These are phyloP conservation scores for Talaromyces sp. DNA, from an alignment of 2,329 filamentous ascomycete genomes.

Conservation along the genomic window DNA sequence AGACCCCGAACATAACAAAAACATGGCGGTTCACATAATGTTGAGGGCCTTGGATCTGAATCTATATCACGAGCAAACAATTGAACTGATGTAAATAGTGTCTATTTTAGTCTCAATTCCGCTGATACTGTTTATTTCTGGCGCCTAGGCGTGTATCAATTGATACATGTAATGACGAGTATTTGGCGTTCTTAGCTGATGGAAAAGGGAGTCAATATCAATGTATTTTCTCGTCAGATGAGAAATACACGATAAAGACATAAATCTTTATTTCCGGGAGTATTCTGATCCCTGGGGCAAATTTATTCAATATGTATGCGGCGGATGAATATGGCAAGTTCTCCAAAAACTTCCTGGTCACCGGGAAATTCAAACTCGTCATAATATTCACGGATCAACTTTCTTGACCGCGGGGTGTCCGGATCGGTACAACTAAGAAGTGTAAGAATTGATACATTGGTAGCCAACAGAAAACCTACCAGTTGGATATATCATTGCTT, in stretches of 20 bases:
- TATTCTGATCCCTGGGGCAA: neutral
- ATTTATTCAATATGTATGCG: constrained; percentile 49
- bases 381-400: neutral
- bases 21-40: neutral
- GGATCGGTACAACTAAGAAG: constrained; percentile 1
- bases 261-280: too few species aligned
- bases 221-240: too few species aligned
- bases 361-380: constrained; percentile 6
- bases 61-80: neutral
- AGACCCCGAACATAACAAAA: neutral
- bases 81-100: neutral
- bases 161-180: too few species aligned
- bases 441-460: neutral
- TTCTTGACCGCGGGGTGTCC: neutral
- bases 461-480: neutral
- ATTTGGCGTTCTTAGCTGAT: too few species aligned
- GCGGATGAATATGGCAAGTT: constrained; percentile 33
- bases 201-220: too few species aligned
- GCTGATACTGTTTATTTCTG: too few species aligned
- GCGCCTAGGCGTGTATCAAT: too few species aligned
- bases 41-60: neutral
- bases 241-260: too few species aligned
- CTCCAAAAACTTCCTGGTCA: neutral
- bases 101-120: too few species aligned
- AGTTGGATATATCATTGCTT: neutral